Conservation (phyloP, 345 rosid genomes). For the Lagerstroemia speciosa region DNA sequence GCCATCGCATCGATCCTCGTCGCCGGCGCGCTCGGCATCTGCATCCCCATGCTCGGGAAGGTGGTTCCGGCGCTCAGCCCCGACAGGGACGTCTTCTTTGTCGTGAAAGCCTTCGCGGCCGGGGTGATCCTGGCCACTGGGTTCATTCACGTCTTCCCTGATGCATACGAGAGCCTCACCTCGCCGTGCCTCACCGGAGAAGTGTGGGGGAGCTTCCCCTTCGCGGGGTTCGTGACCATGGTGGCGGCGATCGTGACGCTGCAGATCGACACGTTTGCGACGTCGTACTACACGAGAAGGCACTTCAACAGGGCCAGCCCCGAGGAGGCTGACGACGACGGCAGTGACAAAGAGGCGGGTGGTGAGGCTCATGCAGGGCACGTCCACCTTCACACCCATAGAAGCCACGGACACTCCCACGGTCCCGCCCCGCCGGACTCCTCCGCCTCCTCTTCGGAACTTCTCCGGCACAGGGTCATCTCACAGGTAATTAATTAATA, state of each 20-base stretch:
- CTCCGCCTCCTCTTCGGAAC: constrained; percentile 12
- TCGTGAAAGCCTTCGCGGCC: constrained; percentile 60
- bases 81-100: constrained; percentile 30
- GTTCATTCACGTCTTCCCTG: constrained; percentile 74
- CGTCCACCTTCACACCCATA: constrained; percentile 29
- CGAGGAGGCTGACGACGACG: constrained; percentile 13
- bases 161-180: constrained; percentile 57
- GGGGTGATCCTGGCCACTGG: constrained; percentile 78
- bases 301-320: constrained; percentile 20
- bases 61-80: constrained; percentile 18
- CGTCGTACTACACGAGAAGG: constrained; percentile 27
- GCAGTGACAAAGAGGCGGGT: constrained; percentile 15
- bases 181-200: constrained; percentile 33
- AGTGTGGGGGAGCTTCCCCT: constrained; percentile 78
- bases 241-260: constrained; percentile 47
- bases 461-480: constrained; percentile 21
- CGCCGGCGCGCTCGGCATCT: constrained; percentile 39
- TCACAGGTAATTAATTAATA: constrained; percentile 35
- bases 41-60: constrained; percentile 38
- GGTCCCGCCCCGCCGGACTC: neutral
- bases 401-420: constrained; percentile 17
- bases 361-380: constrained; percentile 24
- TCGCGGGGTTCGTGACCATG: constrained; percentile 77
- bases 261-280: constrained; percentile 54
- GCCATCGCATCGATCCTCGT: constrained; percentile 41